Evolutionary conservation across 139 green algal genomes (phyloP).

Genomic region (Micromonas pusilla): DNA sequence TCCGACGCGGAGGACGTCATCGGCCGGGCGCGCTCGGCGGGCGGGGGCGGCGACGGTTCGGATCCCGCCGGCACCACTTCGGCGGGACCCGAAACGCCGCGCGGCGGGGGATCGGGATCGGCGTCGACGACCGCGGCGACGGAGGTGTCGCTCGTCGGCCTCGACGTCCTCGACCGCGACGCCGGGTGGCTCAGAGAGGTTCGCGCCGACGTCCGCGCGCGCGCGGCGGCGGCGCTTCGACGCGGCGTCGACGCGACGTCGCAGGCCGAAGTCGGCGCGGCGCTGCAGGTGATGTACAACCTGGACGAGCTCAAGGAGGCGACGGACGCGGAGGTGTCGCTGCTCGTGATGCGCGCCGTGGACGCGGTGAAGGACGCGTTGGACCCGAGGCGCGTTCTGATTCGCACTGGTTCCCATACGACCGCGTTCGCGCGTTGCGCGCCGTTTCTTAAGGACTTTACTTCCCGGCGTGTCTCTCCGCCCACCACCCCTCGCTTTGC

Average conservation of each 20-base stretch:
- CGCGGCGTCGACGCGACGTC: slow-evolving; percentile 66
- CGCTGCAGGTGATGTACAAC: slow-evolving; percentile 88
- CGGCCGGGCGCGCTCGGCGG: too few species aligned
- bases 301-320: slow-evolving; percentile 52
- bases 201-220: not conserved
- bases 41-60: too few species aligned
- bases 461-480: too few species aligned
- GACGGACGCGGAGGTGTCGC: not conserved
- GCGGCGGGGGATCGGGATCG: too few species aligned
- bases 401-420: too few species aligned
- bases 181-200: not conserved
- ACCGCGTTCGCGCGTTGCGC: too few species aligned
- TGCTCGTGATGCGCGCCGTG: slow-evolving; percentile 33
- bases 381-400: slow-evolving; percentile 57
- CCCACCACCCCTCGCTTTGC: too few species aligned
- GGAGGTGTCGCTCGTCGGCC: not conserved
- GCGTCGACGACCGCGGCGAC: not conserved
- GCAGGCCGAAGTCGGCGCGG: slow-evolving; percentile 77
- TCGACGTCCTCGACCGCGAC: not conserved
- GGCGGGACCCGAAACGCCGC: too few species aligned
- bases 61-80: too few species aligned
- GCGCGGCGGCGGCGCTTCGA: slow-evolving; percentile 40
- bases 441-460: too few species aligned
- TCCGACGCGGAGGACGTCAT: not conserved
- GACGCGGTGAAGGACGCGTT: slow-evolving; percentile 46